Conservation (phyloP, 148 eudicot species). For the Chenopodium suecicum region DNA sequence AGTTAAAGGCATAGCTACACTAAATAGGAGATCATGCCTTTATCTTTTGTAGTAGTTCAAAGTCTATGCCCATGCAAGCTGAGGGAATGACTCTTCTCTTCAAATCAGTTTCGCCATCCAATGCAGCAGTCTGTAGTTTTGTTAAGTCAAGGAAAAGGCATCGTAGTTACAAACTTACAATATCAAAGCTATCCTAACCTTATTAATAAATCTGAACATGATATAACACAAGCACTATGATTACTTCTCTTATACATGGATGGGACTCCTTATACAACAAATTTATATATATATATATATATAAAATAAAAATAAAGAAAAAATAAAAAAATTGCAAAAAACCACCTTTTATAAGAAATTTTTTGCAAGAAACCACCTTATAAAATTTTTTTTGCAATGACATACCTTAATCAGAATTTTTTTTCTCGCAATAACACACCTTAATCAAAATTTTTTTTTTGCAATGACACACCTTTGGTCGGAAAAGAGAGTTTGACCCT, state of each 20-base stretch:
- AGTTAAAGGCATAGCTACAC: background rate
- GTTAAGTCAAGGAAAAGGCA: conserved; percentile 7
- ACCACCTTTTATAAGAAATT: too few species aligned
- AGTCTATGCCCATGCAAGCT: conserved; percentile 91
- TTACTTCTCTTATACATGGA: background rate
- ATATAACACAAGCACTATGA: background rate
- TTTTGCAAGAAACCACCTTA: too few species aligned
- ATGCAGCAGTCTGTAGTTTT: conserved; percentile 78
- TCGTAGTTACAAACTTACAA: background rate
- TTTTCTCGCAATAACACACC: too few species aligned
- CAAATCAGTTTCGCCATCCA: conserved; percentile 98
- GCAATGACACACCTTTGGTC: too few species aligned
- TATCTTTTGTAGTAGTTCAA: conserved; percentile 84
- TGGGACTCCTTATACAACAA: background rate
- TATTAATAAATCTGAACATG: background rate
- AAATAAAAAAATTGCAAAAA: too few species aligned
- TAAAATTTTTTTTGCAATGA: too few species aligned
- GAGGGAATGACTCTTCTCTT: conserved; percentile 84
- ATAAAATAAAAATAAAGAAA: too few species aligned
- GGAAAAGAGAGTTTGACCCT: too few species aligned
- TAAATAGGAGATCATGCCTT: conserved; percentile 48
- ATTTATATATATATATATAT: too few species aligned
- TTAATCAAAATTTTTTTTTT: too few species aligned
- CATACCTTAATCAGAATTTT: too few species aligned
- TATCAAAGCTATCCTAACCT: background rate